These are phyloP conservation scores for Petunia secreta DNA, from an alignment of 257 asterid genomes.

Conservation along the genomic window DNA sequence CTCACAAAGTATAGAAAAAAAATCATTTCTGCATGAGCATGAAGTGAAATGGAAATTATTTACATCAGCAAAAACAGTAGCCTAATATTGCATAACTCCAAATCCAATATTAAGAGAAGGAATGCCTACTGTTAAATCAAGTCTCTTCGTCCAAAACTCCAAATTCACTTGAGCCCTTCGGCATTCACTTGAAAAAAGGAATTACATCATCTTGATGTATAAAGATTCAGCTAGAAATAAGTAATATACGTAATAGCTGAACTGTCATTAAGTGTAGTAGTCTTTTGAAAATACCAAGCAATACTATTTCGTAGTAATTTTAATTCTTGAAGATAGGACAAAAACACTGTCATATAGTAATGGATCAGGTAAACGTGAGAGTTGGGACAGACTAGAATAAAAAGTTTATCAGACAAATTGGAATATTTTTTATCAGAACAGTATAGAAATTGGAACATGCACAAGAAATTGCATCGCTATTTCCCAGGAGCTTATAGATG, in stretches of 20 bases:
- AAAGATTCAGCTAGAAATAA: not conserved
- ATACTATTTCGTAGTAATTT: not conserved
- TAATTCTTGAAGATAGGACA: not conserved
- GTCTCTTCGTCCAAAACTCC: not conserved
- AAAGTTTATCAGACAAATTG: not conserved
- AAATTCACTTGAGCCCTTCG: not conserved
- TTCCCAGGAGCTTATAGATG: not conserved
- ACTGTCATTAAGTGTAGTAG: not conserved
- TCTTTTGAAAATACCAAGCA: slow-evolving; percentile 5
- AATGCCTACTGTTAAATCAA: not conserved
- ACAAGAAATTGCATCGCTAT: not conserved
- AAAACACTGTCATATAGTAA: not conserved
- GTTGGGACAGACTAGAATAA: not conserved
- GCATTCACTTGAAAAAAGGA: not conserved
- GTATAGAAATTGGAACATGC: not conserved
- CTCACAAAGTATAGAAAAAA: no score
- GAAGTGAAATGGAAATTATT: not conserved
- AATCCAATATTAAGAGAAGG: not conserved
- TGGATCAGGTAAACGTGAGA: not conserved
- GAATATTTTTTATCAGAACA: not conserved
- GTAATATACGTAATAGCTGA: not conserved
- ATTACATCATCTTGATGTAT: slow-evolving; percentile 8
- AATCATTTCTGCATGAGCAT: not conserved
- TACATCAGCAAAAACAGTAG: not conserved
- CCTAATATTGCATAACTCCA: not conserved